Conservation (phyloP, 2,329 filamentous ascomycete genomes). For the Pseudocercospora eumusae region DNA sequence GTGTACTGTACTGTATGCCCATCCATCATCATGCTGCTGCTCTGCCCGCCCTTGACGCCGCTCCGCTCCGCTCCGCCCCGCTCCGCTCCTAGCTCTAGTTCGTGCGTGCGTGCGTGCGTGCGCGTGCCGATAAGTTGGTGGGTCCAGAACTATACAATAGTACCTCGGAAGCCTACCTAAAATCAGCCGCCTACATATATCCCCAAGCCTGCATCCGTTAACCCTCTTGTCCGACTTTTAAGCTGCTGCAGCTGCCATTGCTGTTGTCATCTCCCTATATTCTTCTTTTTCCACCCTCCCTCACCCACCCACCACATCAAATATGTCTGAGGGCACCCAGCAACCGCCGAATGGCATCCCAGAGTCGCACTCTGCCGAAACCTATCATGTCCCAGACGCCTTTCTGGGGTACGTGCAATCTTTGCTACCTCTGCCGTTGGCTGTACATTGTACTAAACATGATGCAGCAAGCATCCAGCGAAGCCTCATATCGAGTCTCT, state of each 20-base stretch:
- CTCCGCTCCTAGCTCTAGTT: too few species aligned
- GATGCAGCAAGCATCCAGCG: constrained; percentile 59
- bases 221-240: constrained; percentile 19
- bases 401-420: constrained; percentile 44
- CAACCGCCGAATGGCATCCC: constrained; percentile 31
- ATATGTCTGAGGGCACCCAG: constrained; percentile 30
- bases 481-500: constrained; percentile 61
- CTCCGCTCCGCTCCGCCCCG: too few species aligned
- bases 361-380: constrained; percentile 34
- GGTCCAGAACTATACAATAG: constrained; percentile 15
- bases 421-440: neutral
- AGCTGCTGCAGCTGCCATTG: constrained; percentile 11
- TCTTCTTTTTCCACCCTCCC: neutral
- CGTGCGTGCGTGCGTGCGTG: neutral
- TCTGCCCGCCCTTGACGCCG: too few species aligned
- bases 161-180: neutral
- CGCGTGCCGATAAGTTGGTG: constrained; percentile 3
- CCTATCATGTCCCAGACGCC: constrained; percentile 37
- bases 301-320: too few species aligned
- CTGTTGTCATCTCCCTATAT: constrained; percentile 1
- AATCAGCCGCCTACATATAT: constrained; percentile 11
- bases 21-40: too few species aligned
- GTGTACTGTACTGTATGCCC: too few species aligned
- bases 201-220: constrained; percentile 16
- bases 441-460: constrained; percentile 17